Conservation (phyloP, 495 filamentous ascomycete species). For the Friedmanniomyces simplex region DNA sequence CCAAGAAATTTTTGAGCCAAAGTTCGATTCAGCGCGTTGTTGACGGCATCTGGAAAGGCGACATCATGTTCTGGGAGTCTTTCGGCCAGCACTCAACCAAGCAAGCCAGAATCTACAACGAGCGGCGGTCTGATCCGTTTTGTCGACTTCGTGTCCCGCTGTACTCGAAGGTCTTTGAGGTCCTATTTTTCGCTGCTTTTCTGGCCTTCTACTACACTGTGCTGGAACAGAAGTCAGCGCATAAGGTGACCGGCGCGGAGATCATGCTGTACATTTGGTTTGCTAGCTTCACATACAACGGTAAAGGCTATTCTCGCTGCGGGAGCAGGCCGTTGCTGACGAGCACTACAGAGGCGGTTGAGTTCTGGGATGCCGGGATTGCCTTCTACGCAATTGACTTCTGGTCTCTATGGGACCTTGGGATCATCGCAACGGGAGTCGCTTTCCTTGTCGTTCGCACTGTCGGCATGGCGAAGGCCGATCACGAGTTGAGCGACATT, state of each 20-base stretch:
- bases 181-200: slow-evolving; percentile 74
- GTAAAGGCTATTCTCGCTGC: slow-evolving; percentile 28
- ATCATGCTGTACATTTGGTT: slow-evolving; percentile 58
- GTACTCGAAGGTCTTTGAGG: slow-evolving; percentile 84
- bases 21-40: slow-evolving; percentile 76
- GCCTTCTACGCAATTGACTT: slow-evolving; percentile 83
- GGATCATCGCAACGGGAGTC: slow-evolving; percentile 72
- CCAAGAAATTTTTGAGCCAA: slow-evolving; percentile 85
- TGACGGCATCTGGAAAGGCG: slow-evolving; percentile 75
- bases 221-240: slow-evolving; percentile 47
- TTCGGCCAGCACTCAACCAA: slow-evolving; percentile 67
- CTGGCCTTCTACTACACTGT: slow-evolving; percentile 77
- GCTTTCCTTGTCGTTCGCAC: slow-evolving; percentile 62
- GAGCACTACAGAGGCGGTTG: slow-evolving; percentile 40
- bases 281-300: slow-evolving; percentile 78
- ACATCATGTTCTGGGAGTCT: slow-evolving; percentile 86
- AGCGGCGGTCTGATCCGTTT: slow-evolving; percentile 66
- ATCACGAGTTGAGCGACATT: slow-evolving; percentile 54
- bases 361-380: slow-evolving; percentile 69
- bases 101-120: slow-evolving; percentile 72
- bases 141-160: slow-evolving; percentile 79
- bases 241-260: slow-evolving; percentile 42
- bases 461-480: slow-evolving; percentile 56
- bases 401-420: slow-evolving; percentile 83
- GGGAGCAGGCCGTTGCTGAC: background rate